A percentile compares a stretch with the other conserved stretches of the same genome.
phyloP scores from a whole-genome alignment of 2,329 filamentous ascomycete species.

The Lojkania enalia region DNA sequence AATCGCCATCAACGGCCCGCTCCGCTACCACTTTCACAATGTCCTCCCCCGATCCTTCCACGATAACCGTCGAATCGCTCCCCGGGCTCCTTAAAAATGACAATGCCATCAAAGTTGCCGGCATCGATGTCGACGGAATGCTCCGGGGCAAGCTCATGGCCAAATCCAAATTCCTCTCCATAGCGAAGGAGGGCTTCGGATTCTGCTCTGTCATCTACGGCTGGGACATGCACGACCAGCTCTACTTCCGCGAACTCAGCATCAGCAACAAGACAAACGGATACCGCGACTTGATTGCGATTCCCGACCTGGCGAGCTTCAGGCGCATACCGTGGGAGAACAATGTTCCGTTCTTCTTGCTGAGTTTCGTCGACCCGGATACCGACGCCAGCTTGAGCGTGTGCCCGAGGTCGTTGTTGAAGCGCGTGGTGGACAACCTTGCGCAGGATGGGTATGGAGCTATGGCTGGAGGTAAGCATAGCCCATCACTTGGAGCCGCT shows the following conservation, averaged over 20 bases:
- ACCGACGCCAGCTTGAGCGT: slow-evolving; percentile 71
- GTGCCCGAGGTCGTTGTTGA: slow-evolving; percentile 77
- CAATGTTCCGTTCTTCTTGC: slow-evolving; percentile 80
- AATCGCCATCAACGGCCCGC: too few species aligned
- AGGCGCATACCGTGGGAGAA: slow-evolving; percentile 90
- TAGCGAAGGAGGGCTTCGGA: slow-evolving; percentile 80
- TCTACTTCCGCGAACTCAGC: slow-evolving; percentile 80
- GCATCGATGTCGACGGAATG: slow-evolving; percentile 83
- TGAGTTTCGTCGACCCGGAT: slow-evolving; percentile 83
- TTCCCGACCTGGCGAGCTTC: slow-evolving; percentile 77
- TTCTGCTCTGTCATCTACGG: slow-evolving; percentile 95
- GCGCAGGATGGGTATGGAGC: slow-evolving; percentile 72
- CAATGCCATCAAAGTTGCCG: slow-evolving; percentile 81
- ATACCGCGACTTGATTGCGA: slow-evolving; percentile 81
- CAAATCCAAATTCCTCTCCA: slow-evolving; percentile 88
- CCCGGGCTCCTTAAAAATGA: slow-evolving; percentile 70
- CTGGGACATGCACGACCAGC: slow-evolving; percentile 96
- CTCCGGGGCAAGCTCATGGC: slow-evolving; percentile 88
- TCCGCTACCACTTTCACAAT: slow-evolving; percentile 22
- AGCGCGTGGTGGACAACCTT: slow-evolving; percentile 68
- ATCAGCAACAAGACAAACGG: slow-evolving; percentile 91
- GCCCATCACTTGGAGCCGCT: too few species aligned
- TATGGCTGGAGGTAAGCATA: slow-evolving; percentile 83
- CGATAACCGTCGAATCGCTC: slow-evolving; percentile 66
- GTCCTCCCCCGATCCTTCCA: slow-evolving; percentile 28